A percentile compares a stretch with the other conserved stretches of the same genome.
Conservation (phyloP, 345 rosid genomes). For the Litchi chinensis region DNA sequence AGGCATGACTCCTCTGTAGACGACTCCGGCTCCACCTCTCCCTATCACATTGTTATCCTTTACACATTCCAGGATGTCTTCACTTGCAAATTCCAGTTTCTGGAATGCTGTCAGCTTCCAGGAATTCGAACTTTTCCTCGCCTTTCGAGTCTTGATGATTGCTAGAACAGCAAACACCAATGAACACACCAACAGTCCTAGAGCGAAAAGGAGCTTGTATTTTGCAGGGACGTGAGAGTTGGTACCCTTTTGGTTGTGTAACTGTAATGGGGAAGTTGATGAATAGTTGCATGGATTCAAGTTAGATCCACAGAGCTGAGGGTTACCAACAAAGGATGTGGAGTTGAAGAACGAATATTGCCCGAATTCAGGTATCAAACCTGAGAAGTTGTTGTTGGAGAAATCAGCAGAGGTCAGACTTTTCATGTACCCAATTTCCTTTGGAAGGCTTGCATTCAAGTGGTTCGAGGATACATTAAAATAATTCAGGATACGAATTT, state of each 20-base stretch:
- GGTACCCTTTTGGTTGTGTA: constrained; percentile 30
- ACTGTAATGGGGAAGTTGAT: constrained; percentile 33
- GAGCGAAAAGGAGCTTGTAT: constrained; percentile 76
- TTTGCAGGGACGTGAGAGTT: constrained; percentile 41
- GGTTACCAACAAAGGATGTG: constrained; percentile 81
- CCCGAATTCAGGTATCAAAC: constrained; percentile 73
- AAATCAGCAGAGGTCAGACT: constrained; percentile 83
- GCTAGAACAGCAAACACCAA: constrained; percentile 65
- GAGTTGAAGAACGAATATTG: constrained; percentile 79
- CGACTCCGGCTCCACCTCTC: constrained; percentile 91
- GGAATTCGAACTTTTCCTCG: constrained; percentile 42
- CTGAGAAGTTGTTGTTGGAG: constrained; percentile 83
- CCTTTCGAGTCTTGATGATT: constrained; percentile 58
- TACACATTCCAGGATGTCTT: constrained; percentile 82
- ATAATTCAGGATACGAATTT: constrained; percentile 66
- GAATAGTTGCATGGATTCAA: constrained; percentile 60
- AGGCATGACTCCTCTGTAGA: constrained; percentile 84
- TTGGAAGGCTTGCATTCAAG: constrained; percentile 61
- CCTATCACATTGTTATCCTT: constrained; percentile 88
- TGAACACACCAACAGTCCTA: constrained; percentile 73
- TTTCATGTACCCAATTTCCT: constrained; percentile 68
- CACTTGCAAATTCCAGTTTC: constrained; percentile 68
- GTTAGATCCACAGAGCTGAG: constrained; percentile 82
- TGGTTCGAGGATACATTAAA: constrained; percentile 84
- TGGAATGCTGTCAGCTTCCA: constrained; percentile 93